Evolutionary conservation across 2,329 filamentous ascomycete genomes (phyloP), one percentile per base, ranked within the genome.

Genomic region (Trichoderma sp.): DNA sequence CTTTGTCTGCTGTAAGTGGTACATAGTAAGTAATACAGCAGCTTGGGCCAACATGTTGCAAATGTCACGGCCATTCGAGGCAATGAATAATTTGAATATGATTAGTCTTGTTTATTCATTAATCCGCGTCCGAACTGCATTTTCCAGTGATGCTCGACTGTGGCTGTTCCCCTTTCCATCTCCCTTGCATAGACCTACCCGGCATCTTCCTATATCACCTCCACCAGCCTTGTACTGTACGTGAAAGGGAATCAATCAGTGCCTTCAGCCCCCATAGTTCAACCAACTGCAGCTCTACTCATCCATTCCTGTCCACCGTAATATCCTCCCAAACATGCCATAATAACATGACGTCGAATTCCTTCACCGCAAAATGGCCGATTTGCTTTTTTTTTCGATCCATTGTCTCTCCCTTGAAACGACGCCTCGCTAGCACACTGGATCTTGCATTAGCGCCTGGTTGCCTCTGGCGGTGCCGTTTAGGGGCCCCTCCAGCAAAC

Each of bases 381-480:
- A 2, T 27, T 29, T n/a, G n/a, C n/a, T 15, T 22, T 34, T 12
- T 9, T 35, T 29, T 52, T 19, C 34, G 25, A 59, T 59, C 37
- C 53, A n/a, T n/a, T 39, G 39, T n/a, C n/a, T n/a, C n/a, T n/a
- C n/a, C 25, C 50, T 9, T 19, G 37, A 8, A 59, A 29, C 15
- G 48, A 53, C 42, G 34, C 27, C 56, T 57, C 34, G 32, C 32
- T 57, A 57, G 29, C 29, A 25, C 17, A 12, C 29, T 25, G 37
- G 58, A 50, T 61, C 50, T 54, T 64, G 50, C 60, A 64, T 53
- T 64, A 64, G 60, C 54, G 57, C 56, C 56, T 42, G 37, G 27
- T n/a, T 48, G 27, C 57, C 39, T 48, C 56, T 48, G 34, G 42
- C 2, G 42, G n/a, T 48, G 57, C 37, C 25, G 12, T 25, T 39